Conservation (phyloP, 768 basidiomycete species). For the Leccinellum luteum region DNA sequence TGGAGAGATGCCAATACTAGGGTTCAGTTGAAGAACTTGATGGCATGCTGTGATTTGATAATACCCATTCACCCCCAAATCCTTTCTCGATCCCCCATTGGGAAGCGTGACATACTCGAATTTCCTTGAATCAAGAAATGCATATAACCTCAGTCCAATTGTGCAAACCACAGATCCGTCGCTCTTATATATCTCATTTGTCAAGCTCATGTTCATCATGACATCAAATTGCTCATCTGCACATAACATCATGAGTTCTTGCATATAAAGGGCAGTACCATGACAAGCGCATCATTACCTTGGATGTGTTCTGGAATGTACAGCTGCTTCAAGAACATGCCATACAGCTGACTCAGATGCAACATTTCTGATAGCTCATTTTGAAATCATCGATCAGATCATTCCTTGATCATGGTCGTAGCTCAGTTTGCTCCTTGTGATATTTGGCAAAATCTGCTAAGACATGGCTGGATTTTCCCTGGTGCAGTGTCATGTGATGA, state of each 20-base stretch:
- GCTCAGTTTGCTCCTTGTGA: no score
- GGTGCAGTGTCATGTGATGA: no score
- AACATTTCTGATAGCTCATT: no score
- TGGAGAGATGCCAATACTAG: slow-evolving; percentile 61
- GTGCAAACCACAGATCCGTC: not conserved
- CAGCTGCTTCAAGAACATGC: no score
- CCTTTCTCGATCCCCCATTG: no score
- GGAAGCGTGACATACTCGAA: slow-evolving; percentile 56
- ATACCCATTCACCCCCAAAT: slow-evolving; percentile 5
- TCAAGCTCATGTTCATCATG: slow-evolving; percentile 90
- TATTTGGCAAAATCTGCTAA: no score
- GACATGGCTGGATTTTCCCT: no score
- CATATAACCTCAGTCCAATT: slow-evolving; percentile 36
- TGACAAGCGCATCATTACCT: slow-evolving; percentile 42
- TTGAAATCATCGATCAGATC: no score
- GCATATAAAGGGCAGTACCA: not conserved
- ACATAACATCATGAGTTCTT: not conserved
- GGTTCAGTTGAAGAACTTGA: slow-evolving; percentile 67
- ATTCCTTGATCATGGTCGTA: no score
- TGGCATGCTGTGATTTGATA: slow-evolving; percentile 56
- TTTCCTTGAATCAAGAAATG: no score
- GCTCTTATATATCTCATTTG: slow-evolving; percentile 68
- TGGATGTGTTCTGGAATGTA: slow-evolving; percentile 79
- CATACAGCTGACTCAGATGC: no score
- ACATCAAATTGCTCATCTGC: slow-evolving; percentile 92